A percentile compares a stretch with the other conserved stretches of the same genome.
Conservation (phyloP, 2,329 filamentous ascomycete genomes). For the Orbilia quercus region DNA sequence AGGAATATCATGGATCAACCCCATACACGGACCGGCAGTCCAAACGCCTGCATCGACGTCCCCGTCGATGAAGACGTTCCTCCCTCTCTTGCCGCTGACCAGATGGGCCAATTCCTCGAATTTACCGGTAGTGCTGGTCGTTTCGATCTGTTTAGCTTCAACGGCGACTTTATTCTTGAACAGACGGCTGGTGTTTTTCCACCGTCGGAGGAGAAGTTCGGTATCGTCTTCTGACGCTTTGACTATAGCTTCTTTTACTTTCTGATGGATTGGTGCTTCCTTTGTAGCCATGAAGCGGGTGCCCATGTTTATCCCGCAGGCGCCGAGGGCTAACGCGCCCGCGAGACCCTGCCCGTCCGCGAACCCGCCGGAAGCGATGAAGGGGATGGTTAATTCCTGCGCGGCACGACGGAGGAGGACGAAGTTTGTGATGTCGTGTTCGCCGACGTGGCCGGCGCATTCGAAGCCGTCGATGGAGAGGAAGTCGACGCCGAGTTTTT, state of each 20-base stretch:
- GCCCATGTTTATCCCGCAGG: slow-evolving; percentile 97
- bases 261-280: slow-evolving; percentile 89
- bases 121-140: slow-evolving; percentile 82
- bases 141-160: slow-evolving; percentile 84
- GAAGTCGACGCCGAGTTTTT: slow-evolving; percentile 96
- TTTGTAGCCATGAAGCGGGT: slow-evolving; percentile 97
- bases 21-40: slow-evolving; percentile 97
- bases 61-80: slow-evolving; percentile 90
- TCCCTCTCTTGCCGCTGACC: slow-evolving; percentile 89
- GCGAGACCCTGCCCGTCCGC: slow-evolving; percentile 93
- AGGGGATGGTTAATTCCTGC: slow-evolving; percentile 84
- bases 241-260: slow-evolving; percentile 94
- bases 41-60: slow-evolving; percentile 93
- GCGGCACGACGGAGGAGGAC: slow-evolving; percentile 86
- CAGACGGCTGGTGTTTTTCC: slow-evolving; percentile 90
- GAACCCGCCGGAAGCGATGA: slow-evolving; percentile 95
- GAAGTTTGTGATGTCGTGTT: slow-evolving; percentile 89
- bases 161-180: slow-evolving; percentile 90
- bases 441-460: slow-evolving; percentile 89
- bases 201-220: slow-evolving; percentile 76
- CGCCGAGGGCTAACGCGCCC: slow-evolving; percentile 87
- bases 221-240: slow-evolving; percentile 90
- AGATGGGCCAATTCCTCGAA: slow-evolving; percentile 88
- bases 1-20: slow-evolving; percentile 83
- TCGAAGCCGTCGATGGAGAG: slow-evolving; percentile 97